Percentiles rank a stretch among this genome's conserved stretches.
These are phyloP conservation scores for Laburnicola sp. DNA, from an alignment of 2,329 filamentous ascomycete species.

Conservation along the genomic window DNA sequence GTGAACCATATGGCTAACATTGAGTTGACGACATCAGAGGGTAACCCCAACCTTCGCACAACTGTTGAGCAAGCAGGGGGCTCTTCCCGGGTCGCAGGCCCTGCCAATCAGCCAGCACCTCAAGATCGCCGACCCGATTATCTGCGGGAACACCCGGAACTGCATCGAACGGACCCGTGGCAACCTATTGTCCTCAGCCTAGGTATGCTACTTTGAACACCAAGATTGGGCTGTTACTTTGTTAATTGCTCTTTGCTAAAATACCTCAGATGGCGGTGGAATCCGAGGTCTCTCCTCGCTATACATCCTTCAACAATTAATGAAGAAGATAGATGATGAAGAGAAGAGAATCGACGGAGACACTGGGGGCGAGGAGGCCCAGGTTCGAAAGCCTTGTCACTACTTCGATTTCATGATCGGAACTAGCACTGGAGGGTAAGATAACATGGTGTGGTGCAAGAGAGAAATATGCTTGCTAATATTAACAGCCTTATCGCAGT, in stretches of 20 bases:
- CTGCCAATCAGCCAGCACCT: not conserved
- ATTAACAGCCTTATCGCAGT: not conserved
- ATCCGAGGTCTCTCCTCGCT: constrained; percentile 3
- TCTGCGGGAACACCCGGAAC: not conserved
- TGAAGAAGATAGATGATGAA: not conserved
- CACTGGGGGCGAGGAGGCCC: not conserved
- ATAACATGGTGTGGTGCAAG: not conserved
- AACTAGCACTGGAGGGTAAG: constrained; percentile 5
- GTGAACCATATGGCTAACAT: not conserved
- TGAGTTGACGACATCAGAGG: not conserved
- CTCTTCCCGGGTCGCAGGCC: not conserved
- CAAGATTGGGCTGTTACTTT: not conserved
- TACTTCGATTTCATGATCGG: constrained; percentile 3
- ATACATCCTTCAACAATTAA: not conserved
- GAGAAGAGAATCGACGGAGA: not conserved
- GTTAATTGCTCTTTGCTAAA: not conserved
- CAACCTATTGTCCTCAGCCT: constrained; percentile 2
- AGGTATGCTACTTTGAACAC: not conserved
- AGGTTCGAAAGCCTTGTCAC: not conserved
- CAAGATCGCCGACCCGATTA: not conserved
- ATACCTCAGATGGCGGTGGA: not conserved
- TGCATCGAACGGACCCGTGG: not conserved
- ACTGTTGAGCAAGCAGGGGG: not conserved
- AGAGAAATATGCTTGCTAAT: not conserved
- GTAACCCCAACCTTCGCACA: no score